Conservation (phyloP, 768 basidiomycete genomes). For the Mrakia hoshinonis region DNA sequence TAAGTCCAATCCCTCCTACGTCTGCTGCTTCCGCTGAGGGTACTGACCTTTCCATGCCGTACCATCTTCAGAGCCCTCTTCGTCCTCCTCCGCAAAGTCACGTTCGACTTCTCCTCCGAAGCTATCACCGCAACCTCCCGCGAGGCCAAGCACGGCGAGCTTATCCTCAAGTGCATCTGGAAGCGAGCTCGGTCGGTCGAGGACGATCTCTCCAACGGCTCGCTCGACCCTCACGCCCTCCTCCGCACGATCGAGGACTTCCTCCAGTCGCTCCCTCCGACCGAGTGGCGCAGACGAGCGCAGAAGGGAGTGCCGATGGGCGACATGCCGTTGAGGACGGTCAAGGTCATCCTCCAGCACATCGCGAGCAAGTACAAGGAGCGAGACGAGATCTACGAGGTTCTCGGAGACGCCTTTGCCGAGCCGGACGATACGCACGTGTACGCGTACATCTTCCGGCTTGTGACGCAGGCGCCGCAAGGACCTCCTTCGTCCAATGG, state of each 20-base stretch:
- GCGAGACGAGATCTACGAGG: slow-evolving; percentile 76
- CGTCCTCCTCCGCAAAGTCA: slow-evolving; percentile 62
- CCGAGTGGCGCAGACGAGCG: slow-evolving; percentile 88
- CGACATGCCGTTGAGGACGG: slow-evolving; percentile 93
- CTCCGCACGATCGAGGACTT: slow-evolving; percentile 91
- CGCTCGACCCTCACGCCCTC: slow-evolving; percentile 76
- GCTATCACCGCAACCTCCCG: slow-evolving; percentile 60
- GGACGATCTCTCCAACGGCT: slow-evolving; percentile 70
- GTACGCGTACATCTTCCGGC: slow-evolving; percentile 88
- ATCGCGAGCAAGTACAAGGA: slow-evolving; percentile 70
- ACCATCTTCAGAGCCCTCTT: slow-evolving; percentile 58
- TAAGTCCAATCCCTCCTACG: slow-evolving; percentile 41
- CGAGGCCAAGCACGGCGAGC: slow-evolving; percentile 79
- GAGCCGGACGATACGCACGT: slow-evolving; percentile 43
- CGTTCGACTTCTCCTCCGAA: slow-evolving; percentile 42
- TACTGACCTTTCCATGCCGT: slow-evolving; percentile 14
- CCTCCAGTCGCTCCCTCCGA: slow-evolving; percentile 82
- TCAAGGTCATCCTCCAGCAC: slow-evolving; percentile 97
- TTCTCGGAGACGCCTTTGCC: slow-evolving; percentile 81
- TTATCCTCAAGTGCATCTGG: slow-evolving; percentile 95
- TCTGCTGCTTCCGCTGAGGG: neutral
- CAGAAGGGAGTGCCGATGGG: slow-evolving; percentile 87
- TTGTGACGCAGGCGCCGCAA: slow-evolving; percentile 38
- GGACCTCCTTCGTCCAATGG: neutral
- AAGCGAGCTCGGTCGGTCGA: slow-evolving; percentile 91